Conservation (phyloP, 441 rosid species). For the Pelargonium australe region DNA sequence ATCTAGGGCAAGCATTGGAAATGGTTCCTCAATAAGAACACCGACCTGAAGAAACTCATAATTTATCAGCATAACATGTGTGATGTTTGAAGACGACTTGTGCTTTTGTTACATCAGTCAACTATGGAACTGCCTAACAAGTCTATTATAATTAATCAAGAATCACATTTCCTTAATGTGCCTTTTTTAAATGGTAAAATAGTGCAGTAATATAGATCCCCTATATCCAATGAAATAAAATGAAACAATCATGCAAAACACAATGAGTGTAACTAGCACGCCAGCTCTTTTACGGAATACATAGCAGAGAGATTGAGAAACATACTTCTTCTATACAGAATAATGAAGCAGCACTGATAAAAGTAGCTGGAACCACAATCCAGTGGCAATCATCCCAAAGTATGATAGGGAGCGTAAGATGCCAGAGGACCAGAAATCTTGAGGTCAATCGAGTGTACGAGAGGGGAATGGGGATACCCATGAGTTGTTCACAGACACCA, state of each 20-base stretch:
- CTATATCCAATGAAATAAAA: too few relatives aligned
- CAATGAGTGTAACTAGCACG: too few relatives aligned
- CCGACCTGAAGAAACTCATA: slow-evolving; percentile 55
- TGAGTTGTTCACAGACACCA: slow-evolving; percentile 68
- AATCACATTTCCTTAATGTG: too few relatives aligned
- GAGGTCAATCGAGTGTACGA: slow-evolving; percentile 92
- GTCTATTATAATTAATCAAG: too few relatives aligned
- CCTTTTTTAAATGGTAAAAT: too few relatives aligned
- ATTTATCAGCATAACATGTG: background rate
- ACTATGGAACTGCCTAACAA: too few relatives aligned
- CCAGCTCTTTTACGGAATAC: too few relatives aligned
- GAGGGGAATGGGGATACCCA: slow-evolving; percentile 81
- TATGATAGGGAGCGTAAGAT: slow-evolving; percentile 81
- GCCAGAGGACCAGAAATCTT: slow-evolving; percentile 92
- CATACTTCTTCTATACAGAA: slow-evolving; percentile 94
- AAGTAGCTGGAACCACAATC: slow-evolving; percentile 95
- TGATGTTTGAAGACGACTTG: too few relatives aligned
- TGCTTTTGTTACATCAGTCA: too few relatives aligned
- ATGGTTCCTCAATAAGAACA: slow-evolving; percentile 91
- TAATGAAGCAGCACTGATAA: slow-evolving; percentile 82
- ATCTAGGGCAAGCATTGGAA: slow-evolving; percentile 82
- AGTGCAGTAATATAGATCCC: too few relatives aligned
- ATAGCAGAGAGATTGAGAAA: background rate
- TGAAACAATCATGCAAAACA: too few relatives aligned
- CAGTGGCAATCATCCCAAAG: slow-evolving; percentile 98